Evolutionary conservation across 768 basidiomycete genomes (phyloP).

Genomic region (Auricularia sp.): DNA sequence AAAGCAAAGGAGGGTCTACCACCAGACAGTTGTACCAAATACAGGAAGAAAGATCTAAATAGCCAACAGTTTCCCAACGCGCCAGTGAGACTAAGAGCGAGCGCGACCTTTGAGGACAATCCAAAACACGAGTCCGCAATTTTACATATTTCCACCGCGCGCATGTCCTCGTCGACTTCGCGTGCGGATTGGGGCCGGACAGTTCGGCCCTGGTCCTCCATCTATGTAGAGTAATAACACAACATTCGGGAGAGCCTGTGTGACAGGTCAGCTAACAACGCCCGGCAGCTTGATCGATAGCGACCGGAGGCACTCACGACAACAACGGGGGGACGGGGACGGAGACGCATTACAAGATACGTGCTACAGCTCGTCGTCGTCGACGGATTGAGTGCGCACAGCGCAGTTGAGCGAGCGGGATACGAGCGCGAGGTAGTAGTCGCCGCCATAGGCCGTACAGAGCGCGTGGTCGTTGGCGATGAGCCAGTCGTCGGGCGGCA

Average conservation of each 20-base stretch:
- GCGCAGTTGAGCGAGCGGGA: not conserved
- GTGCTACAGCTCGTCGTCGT: not conserved
- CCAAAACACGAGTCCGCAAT: not conserved
- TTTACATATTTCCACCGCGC: not conserved
- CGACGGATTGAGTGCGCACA: not conserved
- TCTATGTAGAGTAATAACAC: too few species aligned
- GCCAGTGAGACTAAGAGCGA: too few species aligned
- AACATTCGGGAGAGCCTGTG: too few species aligned
- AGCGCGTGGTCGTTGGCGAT: slow-evolving; percentile 1
- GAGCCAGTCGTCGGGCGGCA: not conserved
- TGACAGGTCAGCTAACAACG: too few species aligned
- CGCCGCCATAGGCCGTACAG: not conserved
- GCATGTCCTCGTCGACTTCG: too few species aligned
- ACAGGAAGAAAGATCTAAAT: too few species aligned
- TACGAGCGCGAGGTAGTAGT: slow-evolving; percentile 2
- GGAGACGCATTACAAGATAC: not conserved
- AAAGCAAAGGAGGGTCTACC: too few species aligned
- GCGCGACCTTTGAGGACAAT: not conserved
- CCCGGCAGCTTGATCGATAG: not conserved
- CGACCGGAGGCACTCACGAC: not conserved
- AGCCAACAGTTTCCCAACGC: too few species aligned
- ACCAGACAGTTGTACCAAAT: too few species aligned
- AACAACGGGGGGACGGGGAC: not conserved
- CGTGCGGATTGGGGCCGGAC: too few species aligned
- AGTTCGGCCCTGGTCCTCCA: too few species aligned